Evolutionary conservation across 2,329 filamentous ascomycete species (phyloP).

Genomic region (Aspergillus floridensis): DNA sequence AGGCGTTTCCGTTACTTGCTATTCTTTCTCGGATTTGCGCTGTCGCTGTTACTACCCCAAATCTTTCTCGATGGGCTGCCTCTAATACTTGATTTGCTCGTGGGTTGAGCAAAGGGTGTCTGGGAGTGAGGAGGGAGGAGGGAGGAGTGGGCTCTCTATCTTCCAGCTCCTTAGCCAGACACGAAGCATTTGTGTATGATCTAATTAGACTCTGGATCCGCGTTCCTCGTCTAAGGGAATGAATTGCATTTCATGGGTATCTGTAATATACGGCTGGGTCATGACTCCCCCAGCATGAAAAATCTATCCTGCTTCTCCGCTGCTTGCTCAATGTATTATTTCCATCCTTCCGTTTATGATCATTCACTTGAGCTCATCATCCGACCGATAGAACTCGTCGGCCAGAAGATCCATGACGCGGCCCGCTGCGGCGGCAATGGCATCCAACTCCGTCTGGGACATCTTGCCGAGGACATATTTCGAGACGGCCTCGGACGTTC

Average conservation of each 20-base stretch:
- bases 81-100: not conserved
- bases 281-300: not conserved
- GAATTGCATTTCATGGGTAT: not conserved
- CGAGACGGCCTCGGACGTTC: slow-evolving; percentile 66
- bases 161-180: not conserved
- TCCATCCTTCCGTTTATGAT: not conserved
- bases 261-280: not conserved
- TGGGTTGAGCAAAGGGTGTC: not conserved
- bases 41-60: not conserved
- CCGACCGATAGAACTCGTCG: slow-evolving; percentile 44
- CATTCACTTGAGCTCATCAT: not conserved
- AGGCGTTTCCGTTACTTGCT: not conserved
- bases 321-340: not conserved
- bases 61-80: not conserved
- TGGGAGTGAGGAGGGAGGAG: not conserved
- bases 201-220: not conserved
- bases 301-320: not conserved
- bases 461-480: slow-evolving; percentile 75
- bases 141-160: not conserved
- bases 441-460: slow-evolving; percentile 50
- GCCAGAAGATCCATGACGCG: slow-evolving; percentile 54
- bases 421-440: slow-evolving; percentile 50
- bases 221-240: not conserved
- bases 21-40: not conserved
- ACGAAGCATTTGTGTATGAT: not conserved